Evolutionary conservation across 2,329 filamentous ascomycete genomes (phyloP), one percentile per base, ranked within the genome.

Genomic region (Colletotrichum sp.): DNA sequence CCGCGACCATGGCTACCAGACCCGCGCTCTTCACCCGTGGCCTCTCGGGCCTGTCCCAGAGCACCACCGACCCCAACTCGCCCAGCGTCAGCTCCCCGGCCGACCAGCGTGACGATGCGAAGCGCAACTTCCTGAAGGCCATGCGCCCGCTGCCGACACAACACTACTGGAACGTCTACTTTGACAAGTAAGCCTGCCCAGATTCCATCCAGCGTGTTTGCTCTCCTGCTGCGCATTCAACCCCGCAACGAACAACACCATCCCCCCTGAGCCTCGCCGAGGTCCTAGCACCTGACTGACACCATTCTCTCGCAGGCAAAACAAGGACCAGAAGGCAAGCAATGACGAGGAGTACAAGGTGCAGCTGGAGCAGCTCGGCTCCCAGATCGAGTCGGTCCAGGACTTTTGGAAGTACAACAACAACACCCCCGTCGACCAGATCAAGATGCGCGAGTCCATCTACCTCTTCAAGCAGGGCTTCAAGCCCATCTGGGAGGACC

Each of bases 391-490:
- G 87, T 95, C 94, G 24, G 91, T 96, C 59, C 95, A 96, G 90
- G 95, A 96, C 83, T 96, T 96, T 84, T 96, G 94, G 92, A 91
- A 93, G 77, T 94, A 95, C 86, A 92, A 93, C 87, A 96, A 96
- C 87, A 95, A 96, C 85, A 95, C 93, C 52, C 94, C 94, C 18
- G 93, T 95, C 81, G 91, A 93, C 75, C 91, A 93, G 83, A 92
- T 96, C 84, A 93, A 93, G 85, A 92, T 94, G 88, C 92, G 93
- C 81, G 94, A 96, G 85, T 94, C 92, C 62, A 90, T 96, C 78
- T 95, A 96, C 83, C 89, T 96, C 79, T 96, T 96, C 89, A 95
- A 95, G 84, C 89, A 92, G 77, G 94, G 94, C 44, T 95, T 95
- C 85, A 91, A 90, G 78, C 94, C 94, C 72, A 88, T 95, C 79